Conservation (phyloP, 1,284 basidiomycete species). For the Inonotus hispidus region DNA sequence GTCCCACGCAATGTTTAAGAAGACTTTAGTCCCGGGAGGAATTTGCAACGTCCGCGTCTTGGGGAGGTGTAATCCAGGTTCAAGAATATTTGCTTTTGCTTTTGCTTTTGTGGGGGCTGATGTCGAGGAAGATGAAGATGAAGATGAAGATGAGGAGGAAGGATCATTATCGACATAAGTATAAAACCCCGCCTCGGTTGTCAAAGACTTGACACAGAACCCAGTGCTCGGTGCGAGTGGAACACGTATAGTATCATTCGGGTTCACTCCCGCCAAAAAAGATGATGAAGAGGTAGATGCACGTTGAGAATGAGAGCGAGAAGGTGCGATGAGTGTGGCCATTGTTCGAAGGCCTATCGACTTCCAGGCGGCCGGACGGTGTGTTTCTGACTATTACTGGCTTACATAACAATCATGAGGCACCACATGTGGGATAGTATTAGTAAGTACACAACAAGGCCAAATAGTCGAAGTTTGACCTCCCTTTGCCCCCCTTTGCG, state of each 20-base stretch:
- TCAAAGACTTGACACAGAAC: conserved; percentile 54
- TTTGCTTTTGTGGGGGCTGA: not conserved
- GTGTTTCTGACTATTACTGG: too few species aligned
- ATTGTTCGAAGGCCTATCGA: too few species aligned
- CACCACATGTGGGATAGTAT: too few species aligned
- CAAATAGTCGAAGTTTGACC: too few species aligned
- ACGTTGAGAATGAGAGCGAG: not conserved
- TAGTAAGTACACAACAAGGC: too few species aligned
- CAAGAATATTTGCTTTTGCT: conserved; percentile 23
- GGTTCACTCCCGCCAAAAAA: not conserved
- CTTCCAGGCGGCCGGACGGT: too few species aligned
- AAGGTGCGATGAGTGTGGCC: too few species aligned
- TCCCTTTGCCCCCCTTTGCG: too few species aligned
- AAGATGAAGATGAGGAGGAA: not conserved
- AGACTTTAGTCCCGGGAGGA: conserved; percentile 52
- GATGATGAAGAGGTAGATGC: not conserved
- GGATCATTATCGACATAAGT: conserved; percentile 6
- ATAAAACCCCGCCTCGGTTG: conserved; percentile 37
- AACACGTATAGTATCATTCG: conserved; percentile 29
- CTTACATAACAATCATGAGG: too few species aligned
- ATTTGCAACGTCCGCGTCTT: conserved; percentile 30
- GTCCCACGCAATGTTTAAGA: conserved; percentile 70
- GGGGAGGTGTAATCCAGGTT: conserved; percentile 1
- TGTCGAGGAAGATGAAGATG: conserved; percentile 4
- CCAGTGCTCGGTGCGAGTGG: conserved; percentile 49